Conservation (phyloP, 495 filamentous ascomycete genomes). For the Neurospora africana region DNA sequence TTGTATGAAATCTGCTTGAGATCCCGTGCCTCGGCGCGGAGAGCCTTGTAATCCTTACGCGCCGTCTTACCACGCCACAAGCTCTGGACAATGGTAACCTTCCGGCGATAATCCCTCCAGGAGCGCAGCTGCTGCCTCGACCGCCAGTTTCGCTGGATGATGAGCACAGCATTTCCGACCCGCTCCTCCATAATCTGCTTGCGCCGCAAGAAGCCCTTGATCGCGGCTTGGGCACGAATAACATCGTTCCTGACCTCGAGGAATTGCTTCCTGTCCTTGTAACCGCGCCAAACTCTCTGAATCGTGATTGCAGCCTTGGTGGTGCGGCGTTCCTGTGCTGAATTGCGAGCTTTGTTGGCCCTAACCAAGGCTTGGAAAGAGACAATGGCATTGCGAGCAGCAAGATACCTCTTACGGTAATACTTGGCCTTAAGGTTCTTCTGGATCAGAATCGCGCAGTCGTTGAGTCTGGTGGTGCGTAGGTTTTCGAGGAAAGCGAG, state of each 20-base stretch:
- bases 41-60: slow-evolving; percentile 70
- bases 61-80: slow-evolving; percentile 84
- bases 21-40: slow-evolving; percentile 92
- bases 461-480: slow-evolving; percentile 77
- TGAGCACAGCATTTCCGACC: slow-evolving; percentile 80
- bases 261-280: slow-evolving; percentile 73
- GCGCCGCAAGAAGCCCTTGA: slow-evolving; percentile 82
- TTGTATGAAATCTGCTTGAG: slow-evolving; percentile 98
- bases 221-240: slow-evolving; percentile 74
- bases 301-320: slow-evolving; percentile 86
- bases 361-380: slow-evolving; percentile 64
- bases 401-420: slow-evolving; percentile 84
- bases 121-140: slow-evolving; percentile 63
- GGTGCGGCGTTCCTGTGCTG: slow-evolving; percentile 69
- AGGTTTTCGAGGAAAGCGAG: slow-evolving; percentile 94
- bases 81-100: slow-evolving; percentile 84
- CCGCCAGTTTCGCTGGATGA: slow-evolving; percentile 87
- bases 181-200: slow-evolving; percentile 86
- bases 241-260: slow-evolving; percentile 66
- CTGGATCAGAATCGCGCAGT: slow-evolving; percentile 96
- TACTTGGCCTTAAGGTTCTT: slow-evolving; percentile 96
- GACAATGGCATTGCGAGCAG: slow-evolving; percentile 71
- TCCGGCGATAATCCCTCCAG: slow-evolving; percentile 81
- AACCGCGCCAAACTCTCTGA: slow-evolving; percentile 87
- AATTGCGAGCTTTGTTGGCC: slow-evolving; percentile 63